Percentiles rank a stretch among this genome's conserved stretches.
Conservation (phyloP, 2,329 filamentous ascomycete species). For the Cladosporium sp. region DNA sequence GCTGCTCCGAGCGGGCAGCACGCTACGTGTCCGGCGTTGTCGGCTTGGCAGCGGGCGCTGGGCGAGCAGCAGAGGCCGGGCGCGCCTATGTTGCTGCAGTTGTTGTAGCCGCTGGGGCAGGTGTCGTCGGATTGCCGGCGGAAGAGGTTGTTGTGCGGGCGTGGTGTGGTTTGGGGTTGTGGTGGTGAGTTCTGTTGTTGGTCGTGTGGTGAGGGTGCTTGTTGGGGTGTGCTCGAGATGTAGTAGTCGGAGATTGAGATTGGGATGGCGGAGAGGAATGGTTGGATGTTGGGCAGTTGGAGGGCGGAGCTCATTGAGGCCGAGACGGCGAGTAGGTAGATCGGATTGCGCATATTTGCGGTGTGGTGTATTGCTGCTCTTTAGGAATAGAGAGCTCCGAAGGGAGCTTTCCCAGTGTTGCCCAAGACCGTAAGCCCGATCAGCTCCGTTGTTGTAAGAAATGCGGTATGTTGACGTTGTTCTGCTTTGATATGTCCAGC, state of each 20-base stretch:
- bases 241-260: conserved; percentile 22
- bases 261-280: conserved; percentile 28
- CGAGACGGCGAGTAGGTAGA: background rate
- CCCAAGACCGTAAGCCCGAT: conserved; percentile 1
- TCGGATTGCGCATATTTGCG: conserved; percentile 6
- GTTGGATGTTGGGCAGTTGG: conserved; percentile 25
- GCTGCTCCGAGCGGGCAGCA: conserved; percentile 57
- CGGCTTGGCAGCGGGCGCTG: conserved; percentile 52
- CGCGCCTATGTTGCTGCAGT: conserved; percentile 50
- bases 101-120: conserved; percentile 51
- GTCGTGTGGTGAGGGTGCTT: conserved; percentile 13
- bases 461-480: background rate
- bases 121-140: conserved; percentile 23
- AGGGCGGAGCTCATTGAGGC: conserved; percentile 18
- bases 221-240: conserved; percentile 17
- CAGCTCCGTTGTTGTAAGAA: background rate
- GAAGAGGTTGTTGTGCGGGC: conserved; percentile 2
- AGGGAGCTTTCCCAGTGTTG: background rate
- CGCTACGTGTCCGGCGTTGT: conserved; percentile 54
- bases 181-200: background rate
- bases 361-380: background rate
- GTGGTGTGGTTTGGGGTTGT: background rate
- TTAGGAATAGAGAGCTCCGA: background rate
- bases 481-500: background rate
- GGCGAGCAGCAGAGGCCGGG: conserved; percentile 53